phyloP scores from a whole-genome alignment of 2,329 filamentous ascomycete species.

The Neobulgaria alba region DNA sequence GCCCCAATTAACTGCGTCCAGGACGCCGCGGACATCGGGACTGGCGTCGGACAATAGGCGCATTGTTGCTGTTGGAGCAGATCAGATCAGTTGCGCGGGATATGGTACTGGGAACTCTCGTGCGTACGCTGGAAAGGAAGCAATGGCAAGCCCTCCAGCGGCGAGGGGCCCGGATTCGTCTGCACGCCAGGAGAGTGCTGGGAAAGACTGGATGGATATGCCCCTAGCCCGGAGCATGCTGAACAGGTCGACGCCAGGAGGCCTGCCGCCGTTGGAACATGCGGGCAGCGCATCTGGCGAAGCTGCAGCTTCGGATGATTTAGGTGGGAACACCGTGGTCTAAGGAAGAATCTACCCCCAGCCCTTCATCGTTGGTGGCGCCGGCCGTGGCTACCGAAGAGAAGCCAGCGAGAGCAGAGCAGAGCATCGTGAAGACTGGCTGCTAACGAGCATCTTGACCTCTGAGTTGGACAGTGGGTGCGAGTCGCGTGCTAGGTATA shows the following conservation, averaged over 20 bases:
- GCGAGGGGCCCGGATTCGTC: too few relatives aligned
- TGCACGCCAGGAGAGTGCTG: too few relatives aligned
- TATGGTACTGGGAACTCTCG: too few relatives aligned
- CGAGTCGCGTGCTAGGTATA: too few relatives aligned
- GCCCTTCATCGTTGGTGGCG: conserved; percentile 11
- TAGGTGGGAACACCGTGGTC: background rate
- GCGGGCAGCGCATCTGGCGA: background rate
- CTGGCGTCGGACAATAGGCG: conserved; percentile 17
- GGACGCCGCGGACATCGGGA: background rate
- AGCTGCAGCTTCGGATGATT: background rate
- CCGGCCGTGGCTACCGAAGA: conserved; percentile 16
- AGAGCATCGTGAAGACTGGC: too few relatives aligned
- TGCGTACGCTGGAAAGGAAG: too few relatives aligned
- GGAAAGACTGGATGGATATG: too few relatives aligned
- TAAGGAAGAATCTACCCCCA: background rate
- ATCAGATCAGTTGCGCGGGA: conserved; percentile 4
- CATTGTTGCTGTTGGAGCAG: conserved; percentile 11
- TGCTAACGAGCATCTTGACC: too few relatives aligned
- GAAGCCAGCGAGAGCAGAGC: background rate
- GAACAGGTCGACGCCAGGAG: background rate
- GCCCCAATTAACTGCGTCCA: conserved; percentile 7
- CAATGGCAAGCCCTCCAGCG: too few relatives aligned
- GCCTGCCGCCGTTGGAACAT: background rate
- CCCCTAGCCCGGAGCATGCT: too few relatives aligned
- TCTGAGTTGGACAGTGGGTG: too few relatives aligned